Evolutionary conservation across 2,329 filamentous ascomycete species (phyloP).

Genomic region (Clarireedia paspali): DNA sequence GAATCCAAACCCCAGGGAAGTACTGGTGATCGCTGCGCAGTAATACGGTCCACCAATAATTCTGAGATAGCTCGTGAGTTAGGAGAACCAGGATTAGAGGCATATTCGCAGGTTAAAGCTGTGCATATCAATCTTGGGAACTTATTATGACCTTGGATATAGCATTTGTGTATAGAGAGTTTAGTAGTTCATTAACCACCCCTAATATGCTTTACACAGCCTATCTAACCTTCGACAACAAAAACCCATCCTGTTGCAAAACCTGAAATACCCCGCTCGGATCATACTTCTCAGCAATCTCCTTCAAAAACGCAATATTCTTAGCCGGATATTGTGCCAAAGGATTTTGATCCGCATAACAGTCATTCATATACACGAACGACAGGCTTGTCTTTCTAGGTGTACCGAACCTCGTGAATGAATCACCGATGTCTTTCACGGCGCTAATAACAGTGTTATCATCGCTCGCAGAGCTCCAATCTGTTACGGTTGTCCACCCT

Average conservation of each 20-base stretch:
- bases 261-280: neutral
- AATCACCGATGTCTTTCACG: neutral
- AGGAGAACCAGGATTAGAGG: too few relatives aligned
- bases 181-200: too few relatives aligned
- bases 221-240: neutral
- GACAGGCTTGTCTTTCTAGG: neutral
- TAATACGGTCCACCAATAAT: slow-evolving; percentile 40
- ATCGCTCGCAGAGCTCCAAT: neutral
- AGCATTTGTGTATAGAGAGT: too few relatives aligned
- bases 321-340: neutral
- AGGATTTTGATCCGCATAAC: slow-evolving; percentile 1
- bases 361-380: neutral
- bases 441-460: neutral
- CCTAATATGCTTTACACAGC: too few relatives aligned
- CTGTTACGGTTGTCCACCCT: neutral
- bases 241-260: neutral
- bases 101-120: too few relatives aligned
- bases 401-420: neutral
- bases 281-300: neutral
- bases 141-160: too few relatives aligned
- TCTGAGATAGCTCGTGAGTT: too few relatives aligned
- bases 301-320: neutral
- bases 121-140: too few relatives aligned
- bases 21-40: slow-evolving; percentile 30
- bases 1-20: neutral